A percentile compares a stretch with the other conserved stretches of the same genome.
phyloP scores from a whole-genome alignment of 2,329 filamentous ascomycete species.

The Cladophialophora immunda region DNA sequence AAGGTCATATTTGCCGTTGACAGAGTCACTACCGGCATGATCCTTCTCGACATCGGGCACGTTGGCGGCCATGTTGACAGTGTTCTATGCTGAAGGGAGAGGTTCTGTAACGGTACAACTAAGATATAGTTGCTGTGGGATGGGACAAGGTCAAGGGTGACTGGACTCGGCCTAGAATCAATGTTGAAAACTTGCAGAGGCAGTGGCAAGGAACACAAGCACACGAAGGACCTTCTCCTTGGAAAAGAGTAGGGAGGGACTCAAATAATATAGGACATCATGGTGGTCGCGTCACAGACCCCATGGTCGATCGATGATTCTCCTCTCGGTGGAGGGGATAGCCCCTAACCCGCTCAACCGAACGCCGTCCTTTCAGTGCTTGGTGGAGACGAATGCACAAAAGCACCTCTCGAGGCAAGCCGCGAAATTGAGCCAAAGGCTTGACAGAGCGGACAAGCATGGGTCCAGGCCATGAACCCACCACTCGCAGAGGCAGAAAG shows the following conservation, averaged over 20 bases:
- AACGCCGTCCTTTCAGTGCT: conserved; percentile 18
- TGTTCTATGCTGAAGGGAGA: conserved; percentile 4
- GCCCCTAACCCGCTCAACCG: conserved; percentile 38
- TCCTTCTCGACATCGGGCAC: conserved; percentile 42
- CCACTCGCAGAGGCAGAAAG: conserved; percentile 26
- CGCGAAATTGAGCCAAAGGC: conserved; percentile 30
- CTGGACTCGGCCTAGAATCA: conserved; percentile 13
- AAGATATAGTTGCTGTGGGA: conserved; percentile 2
- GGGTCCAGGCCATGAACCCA: conserved; percentile 19
- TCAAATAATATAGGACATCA: conserved; percentile 30
- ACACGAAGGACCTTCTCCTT: conserved; percentile 11
- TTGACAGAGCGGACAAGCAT: conserved; percentile 21
- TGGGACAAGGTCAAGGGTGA: not conserved
- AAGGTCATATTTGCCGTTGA: conserved; percentile 42
- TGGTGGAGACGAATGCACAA: conserved; percentile 21
- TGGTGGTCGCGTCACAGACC: conserved; percentile 31
- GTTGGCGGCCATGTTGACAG: conserved; percentile 27
- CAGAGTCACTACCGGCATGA: conserved; percentile 37
- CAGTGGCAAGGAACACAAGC: conserved; percentile 23
- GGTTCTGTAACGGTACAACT: conserved; percentile 1
- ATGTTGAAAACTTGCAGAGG: conserved; percentile 13
- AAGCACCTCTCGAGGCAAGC: conserved; percentile 5
- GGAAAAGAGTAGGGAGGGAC: conserved; percentile 14
- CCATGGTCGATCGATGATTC: conserved; percentile 31
- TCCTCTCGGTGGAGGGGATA: conserved; percentile 40